These are phyloP conservation scores for Glebionis coronaria DNA, from an alignment of 129 eudicot genomes.

Conservation along the genomic window DNA sequence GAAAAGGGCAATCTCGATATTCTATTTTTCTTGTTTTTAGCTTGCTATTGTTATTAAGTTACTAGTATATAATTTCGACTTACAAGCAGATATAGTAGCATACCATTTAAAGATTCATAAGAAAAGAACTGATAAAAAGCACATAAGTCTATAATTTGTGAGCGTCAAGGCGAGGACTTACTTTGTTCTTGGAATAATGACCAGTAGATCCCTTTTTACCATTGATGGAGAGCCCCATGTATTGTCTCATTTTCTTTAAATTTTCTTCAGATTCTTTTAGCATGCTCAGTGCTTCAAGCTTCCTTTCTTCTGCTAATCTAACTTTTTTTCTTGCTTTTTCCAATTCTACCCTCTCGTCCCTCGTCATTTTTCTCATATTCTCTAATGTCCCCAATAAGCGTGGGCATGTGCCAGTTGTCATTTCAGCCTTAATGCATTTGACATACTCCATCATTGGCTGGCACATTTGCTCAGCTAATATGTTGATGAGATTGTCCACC, in stretches of 20 bases:
- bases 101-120: neutral
- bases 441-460: slow-evolving; percentile 63
- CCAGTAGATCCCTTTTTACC: slow-evolving; percentile 31
- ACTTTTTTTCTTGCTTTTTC: slow-evolving; percentile 50
- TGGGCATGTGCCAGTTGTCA: slow-evolving; percentile 49
- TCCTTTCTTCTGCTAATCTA: slow-evolving; percentile 50
- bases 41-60: neutral
- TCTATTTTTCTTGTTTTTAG: slow-evolving; percentile 6
- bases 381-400: slow-evolving; percentile 47
- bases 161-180: slow-evolving; percentile 23
- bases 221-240: slow-evolving; percentile 25
- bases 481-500: slow-evolving; percentile 49
- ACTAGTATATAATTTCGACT: neutral
- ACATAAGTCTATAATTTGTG: neutral
- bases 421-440: slow-evolving; percentile 46
- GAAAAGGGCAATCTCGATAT: neutral
- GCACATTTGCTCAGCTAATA: slow-evolving; percentile 53
- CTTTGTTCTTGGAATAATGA: slow-evolving; percentile 40
- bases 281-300: slow-evolving; percentile 45
- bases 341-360: slow-evolving; percentile 47
- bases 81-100: slow-evolving; percentile 4
- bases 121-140: neutral
- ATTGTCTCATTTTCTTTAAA: slow-evolving; percentile 36
- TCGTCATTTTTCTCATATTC: slow-evolving; percentile 54
- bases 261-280: slow-evolving; percentile 57